phyloP scores from a whole-genome alignment of 768 basidiomycete species.

The Nidularia sp. region DNA sequence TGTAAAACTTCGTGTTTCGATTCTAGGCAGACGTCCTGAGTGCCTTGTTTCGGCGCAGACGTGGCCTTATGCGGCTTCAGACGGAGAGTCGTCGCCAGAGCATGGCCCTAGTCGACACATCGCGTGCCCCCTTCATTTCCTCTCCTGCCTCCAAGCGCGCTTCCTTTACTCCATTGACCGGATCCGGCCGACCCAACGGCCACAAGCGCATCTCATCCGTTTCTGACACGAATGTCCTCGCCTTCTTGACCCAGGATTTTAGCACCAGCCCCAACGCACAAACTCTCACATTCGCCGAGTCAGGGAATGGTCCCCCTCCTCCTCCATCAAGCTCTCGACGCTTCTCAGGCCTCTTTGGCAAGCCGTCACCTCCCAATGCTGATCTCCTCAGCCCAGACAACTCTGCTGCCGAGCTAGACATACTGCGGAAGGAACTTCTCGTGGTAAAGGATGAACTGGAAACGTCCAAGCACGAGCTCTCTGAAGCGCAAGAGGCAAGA shows the following conservation, averaged over 20 bases:
- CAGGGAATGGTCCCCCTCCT: conserved; percentile 7
- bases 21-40: conserved; percentile 3
- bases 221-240: conserved; percentile 34
- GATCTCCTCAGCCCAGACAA: conserved; percentile 23
- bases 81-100: conserved; percentile 69
- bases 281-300: conserved; percentile 28
- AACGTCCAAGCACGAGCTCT: conserved; percentile 60
- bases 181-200: conserved; percentile 41
- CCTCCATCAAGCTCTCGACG: conserved; percentile 28
- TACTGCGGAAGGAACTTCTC: conserved; percentile 56
- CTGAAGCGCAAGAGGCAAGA: conserved; percentile 76
- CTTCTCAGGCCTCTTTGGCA: conserved; percentile 51
- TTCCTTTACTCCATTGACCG: conserved; percentile 72
- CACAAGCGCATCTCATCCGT: conserved; percentile 76
- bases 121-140: conserved; percentile 40
- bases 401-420: conserved; percentile 43
- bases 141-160: conserved; percentile 64
- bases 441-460: conserved; percentile 57
- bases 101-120: conserved; percentile 50
- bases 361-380: conserved; percentile 38
- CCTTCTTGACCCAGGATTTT: not conserved
- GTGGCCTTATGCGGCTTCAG: conserved; percentile 84
- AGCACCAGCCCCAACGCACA: conserved; percentile 30
- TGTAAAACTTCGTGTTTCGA: conserved; percentile 11
- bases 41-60: conserved; percentile 33